These are phyloP conservation scores for Penicillium digitatum DNA, from an alignment of 2,329 filamentous ascomycete species.

Conservation along the genomic window DNA sequence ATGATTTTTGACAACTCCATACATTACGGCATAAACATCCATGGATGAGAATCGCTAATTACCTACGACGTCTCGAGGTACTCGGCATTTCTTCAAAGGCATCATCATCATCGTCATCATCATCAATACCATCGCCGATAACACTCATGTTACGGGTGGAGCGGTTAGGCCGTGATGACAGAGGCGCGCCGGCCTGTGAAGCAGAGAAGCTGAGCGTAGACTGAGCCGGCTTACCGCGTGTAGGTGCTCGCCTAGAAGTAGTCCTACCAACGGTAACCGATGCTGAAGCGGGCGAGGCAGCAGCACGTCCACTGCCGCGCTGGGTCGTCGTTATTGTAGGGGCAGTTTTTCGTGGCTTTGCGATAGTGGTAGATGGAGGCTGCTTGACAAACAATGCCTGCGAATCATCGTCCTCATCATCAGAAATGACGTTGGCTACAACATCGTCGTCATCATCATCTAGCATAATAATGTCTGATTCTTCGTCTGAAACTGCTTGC, in stretches of 20 bases:
- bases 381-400: conserved; percentile 44
- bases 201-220: conserved; percentile 42
- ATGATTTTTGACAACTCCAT: not conserved
- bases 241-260: conserved; percentile 25
- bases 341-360: conserved; percentile 25
- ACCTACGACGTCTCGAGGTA: conserved; percentile 24
- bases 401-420: conserved; percentile 35
- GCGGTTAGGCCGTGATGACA: conserved; percentile 28
- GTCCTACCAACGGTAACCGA: conserved; percentile 30
- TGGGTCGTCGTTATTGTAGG: conserved; percentile 20
- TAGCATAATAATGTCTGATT: conserved; percentile 41
- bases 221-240: conserved; percentile 34
- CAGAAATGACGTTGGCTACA: conserved; percentile 27
- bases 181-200: conserved; percentile 35
- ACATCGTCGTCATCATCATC: conserved; percentile 31
- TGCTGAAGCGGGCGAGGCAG: conserved; percentile 33
- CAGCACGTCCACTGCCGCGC: conserved; percentile 24
- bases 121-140: conserved; percentile 40
- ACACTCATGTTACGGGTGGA: conserved; percentile 35
- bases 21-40: not conserved
- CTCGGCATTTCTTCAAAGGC: conserved; percentile 44
- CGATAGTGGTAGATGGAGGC: conserved; percentile 23
- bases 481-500: conserved; percentile 36
- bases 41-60: not conserved
- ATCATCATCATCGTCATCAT: conserved; percentile 42